Conservation (phyloP, 2,329 filamentous ascomycete species). For the Pyrenophora graminea region DNA sequence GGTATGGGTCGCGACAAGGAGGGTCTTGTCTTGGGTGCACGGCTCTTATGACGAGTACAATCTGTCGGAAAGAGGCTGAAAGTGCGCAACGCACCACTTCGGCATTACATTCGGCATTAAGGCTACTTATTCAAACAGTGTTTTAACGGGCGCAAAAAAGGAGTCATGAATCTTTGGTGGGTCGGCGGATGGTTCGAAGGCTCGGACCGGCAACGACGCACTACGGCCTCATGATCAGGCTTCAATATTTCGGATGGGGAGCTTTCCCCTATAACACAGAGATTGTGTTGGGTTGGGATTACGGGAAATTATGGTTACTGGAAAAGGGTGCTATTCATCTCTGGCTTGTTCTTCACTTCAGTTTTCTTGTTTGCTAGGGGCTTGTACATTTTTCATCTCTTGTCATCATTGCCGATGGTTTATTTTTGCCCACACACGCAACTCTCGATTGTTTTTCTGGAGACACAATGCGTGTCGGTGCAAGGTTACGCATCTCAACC, state of each 20-base stretch:
- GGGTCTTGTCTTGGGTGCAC: slow-evolving; percentile 5
- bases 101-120: background rate
- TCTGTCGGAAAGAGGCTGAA: slow-evolving; percentile 2
- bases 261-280: slow-evolving; percentile 16
- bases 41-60: slow-evolving; percentile 6
- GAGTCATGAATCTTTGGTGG: slow-evolving; percentile 11
- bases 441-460: background rate
- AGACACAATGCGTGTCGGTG: slow-evolving; percentile 3
- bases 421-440: background rate
- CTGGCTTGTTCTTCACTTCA: background rate
- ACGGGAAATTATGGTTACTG: slow-evolving; percentile 11
- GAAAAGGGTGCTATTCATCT: too few relatives aligned
- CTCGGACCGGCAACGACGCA: slow-evolving; percentile 15
- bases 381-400: background rate
- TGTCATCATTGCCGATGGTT: background rate
- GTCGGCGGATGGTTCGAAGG: slow-evolving; percentile 7
- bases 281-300: slow-evolving; percentile 11
- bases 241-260: slow-evolving; percentile 21
- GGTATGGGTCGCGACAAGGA: slow-evolving; percentile 1
- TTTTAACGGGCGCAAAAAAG: slow-evolving; percentile 17
- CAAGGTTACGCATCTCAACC: background rate
- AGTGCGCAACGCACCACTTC: slow-evolving; percentile 6
- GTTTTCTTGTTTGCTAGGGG: background rate
- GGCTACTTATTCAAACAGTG: slow-evolving; percentile 7
- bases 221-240: slow-evolving; percentile 15